Percentiles rank a stretch among this genome's conserved stretches.
phyloP scores from a whole-genome alignment of 1,139 yeast species.

The Hyphopichia wangnamkhiaoensis region DNA sequence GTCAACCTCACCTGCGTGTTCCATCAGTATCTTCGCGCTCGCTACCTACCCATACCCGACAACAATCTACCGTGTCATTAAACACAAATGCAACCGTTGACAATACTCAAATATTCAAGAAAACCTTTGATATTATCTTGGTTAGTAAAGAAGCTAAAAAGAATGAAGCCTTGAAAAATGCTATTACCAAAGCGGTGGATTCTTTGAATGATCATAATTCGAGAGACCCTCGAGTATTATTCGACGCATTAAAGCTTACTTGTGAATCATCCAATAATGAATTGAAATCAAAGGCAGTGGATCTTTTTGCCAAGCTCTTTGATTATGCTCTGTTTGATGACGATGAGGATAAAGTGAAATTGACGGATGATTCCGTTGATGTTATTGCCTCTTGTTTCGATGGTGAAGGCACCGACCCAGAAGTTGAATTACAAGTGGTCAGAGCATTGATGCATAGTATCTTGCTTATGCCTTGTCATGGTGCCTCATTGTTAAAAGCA shows the following conservation, averaged over 20 bases:
- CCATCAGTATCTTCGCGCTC: slow-evolving; percentile 4
- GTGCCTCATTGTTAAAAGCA: slow-evolving; percentile 84
- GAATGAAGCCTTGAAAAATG: slow-evolving; percentile 30
- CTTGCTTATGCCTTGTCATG: slow-evolving; percentile 83
- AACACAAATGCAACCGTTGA: slow-evolving; percentile 32
- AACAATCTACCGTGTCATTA: slow-evolving; percentile 24
- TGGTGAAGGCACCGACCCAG: slow-evolving; percentile 89
- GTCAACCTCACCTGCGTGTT: slow-evolving; percentile 3
- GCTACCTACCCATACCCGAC: slow-evolving; percentile 15
- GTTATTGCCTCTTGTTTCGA: slow-evolving; percentile 84
- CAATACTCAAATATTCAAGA: slow-evolving; percentile 40
- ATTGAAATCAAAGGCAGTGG: slow-evolving; percentile 42
- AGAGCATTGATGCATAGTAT: slow-evolving; percentile 90
- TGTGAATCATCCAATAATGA: slow-evolving; percentile 37
- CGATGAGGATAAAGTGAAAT: slow-evolving; percentile 44
- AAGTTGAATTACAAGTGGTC: slow-evolving; percentile 86
- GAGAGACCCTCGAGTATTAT: slow-evolving; percentile 37
- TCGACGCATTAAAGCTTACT: slow-evolving; percentile 41
- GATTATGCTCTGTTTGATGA: slow-evolving; percentile 45
- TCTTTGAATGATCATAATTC: slow-evolving; percentile 29
- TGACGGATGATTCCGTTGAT: slow-evolving; percentile 84
- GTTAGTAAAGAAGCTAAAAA: slow-evolving; percentile 44
- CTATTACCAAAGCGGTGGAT: slow-evolving; percentile 40
- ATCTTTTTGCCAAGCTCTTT: slow-evolving; percentile 46
- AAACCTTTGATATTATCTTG: slow-evolving; percentile 37